Conservation (phyloP, 305 asterid genomes). For the Salvia sclarea region DNA sequence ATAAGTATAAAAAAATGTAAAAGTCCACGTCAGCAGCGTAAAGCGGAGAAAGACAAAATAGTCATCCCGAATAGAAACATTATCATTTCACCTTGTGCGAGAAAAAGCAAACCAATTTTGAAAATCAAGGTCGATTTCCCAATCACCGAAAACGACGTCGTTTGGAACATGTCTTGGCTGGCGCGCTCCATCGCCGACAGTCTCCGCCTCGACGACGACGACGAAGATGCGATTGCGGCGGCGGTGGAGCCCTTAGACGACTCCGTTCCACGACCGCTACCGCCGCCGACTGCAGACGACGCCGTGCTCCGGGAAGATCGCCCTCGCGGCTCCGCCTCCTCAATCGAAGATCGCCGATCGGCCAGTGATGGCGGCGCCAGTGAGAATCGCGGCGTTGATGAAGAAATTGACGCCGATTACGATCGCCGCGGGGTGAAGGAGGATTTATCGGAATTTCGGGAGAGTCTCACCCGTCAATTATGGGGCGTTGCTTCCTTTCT, state of each 20-base stretch:
- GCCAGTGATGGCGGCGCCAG: conserved; percentile 27
- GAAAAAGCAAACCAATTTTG: conserved; percentile 8
- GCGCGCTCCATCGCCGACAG: conserved; percentile 84
- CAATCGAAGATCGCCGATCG: conserved; percentile 31
- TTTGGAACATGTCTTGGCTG: conserved; percentile 75
- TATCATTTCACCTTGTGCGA: conserved; percentile 30
- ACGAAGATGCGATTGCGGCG: conserved; percentile 18
- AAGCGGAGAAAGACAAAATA: conserved; percentile 24
- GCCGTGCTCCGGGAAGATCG: conserved; percentile 31
- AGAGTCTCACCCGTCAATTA: conserved; percentile 71
- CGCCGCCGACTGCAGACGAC: conserved; percentile 22
- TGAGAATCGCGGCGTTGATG: conserved; percentile 28
- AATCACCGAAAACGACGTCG: conserved; percentile 43
- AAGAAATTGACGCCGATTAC: conserved; percentile 34
- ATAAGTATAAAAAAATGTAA: neutral
- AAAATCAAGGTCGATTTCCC: conserved; percentile 27
- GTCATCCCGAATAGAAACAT: conserved; percentile 13
- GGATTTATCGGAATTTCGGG: conserved; percentile 80
- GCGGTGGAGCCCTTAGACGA: conserved; percentile 24
- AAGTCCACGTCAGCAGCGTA: conserved; percentile 30
- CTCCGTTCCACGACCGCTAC: conserved; percentile 26
- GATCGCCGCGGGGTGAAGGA: conserved; percentile 74
- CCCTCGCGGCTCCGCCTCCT: conserved; percentile 15
- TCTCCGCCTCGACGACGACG: conserved; percentile 68
- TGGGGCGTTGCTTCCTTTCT: conserved; percentile 95